Evolutionary conservation across 192 early-diverging fungal species (phyloP).

Genomic region (Phlyctochytrium arcticum): DNA sequence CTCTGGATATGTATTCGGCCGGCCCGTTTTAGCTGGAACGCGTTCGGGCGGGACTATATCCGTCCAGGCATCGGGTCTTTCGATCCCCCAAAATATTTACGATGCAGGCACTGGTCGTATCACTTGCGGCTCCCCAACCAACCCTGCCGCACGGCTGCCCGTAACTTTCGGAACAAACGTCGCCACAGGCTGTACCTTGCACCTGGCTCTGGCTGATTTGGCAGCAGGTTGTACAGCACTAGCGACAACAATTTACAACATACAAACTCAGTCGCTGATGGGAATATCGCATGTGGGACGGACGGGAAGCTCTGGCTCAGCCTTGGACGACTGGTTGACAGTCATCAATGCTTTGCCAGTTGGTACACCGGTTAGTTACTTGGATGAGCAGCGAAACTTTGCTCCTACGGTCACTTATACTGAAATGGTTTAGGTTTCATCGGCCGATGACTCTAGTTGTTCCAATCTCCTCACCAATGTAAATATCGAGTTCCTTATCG

Average conservation of each 20-base stretch:
- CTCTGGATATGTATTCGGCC: slow-evolving; percentile 29
- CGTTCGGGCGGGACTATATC: not conserved
- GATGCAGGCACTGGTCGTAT: slow-evolving; percentile 33
- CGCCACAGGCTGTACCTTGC: slow-evolving; percentile 28
- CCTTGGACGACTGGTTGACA: slow-evolving; percentile 12
- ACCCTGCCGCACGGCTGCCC: slow-evolving; percentile 1
- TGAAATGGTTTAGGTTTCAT: too few species aligned
- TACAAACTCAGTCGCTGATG: not conserved
- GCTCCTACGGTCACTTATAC: too few species aligned
- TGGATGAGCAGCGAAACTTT: too few species aligned
- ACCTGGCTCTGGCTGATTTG: slow-evolving; percentile 42
- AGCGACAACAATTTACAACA: not conserved
- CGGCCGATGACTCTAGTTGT: not conserved
- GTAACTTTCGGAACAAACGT: slow-evolving; percentile 27
- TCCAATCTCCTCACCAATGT: not conserved
- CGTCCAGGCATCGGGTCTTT: slow-evolving; percentile 6
- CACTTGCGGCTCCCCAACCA: slow-evolving; percentile 33
- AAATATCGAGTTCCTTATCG: not conserved
- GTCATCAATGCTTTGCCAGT: not conserved
- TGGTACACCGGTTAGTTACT: too few species aligned
- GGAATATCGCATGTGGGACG: slow-evolving; percentile 13
- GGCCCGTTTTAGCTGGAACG: slow-evolving; percentile 24
- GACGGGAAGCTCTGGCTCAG: slow-evolving; percentile 17
- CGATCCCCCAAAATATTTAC: slow-evolving; percentile 42
- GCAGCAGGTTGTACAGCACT: slow-evolving; percentile 9